Evolutionary conservation across 495 filamentous ascomycete genomes (phyloP).

Genomic region (Penicillium herquei): DNA sequence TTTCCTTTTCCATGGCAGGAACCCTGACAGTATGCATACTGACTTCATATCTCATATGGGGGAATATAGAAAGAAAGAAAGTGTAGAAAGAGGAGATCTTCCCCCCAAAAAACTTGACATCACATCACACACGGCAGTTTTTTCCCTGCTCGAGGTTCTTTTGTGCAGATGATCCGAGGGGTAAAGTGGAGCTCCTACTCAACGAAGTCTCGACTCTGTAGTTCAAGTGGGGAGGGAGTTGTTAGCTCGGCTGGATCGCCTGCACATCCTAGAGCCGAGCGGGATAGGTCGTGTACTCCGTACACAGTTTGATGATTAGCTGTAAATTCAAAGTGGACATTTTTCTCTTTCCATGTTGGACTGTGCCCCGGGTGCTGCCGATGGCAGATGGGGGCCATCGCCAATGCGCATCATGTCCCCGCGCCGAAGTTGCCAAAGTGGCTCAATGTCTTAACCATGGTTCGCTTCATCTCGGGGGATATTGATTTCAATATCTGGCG

Average conservation of each 20-base stretch:
- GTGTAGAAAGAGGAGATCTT: not conserved
- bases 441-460: constrained; percentile 12
- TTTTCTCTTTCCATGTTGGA: not conserved
- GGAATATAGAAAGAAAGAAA: not conserved
- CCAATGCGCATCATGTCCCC: constrained; percentile 13
- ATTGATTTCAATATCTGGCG: not conserved
- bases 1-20: no score
- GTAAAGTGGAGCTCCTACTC: constrained; percentile 2
- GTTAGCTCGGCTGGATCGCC: constrained; percentile 1
- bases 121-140: not conserved
- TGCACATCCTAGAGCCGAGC: constrained; percentile 2
- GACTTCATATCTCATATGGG: not conserved
- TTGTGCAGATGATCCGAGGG: constrained; percentile 2
- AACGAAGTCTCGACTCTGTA: constrained; percentile 2
- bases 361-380: constrained; percentile 16
- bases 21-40: no score
- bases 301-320: not conserved
- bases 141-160: not conserved
- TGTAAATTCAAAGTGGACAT: constrained; percentile 4
- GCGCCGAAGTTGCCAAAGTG: constrained; percentile 5
- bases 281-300: not conserved
- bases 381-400: constrained; percentile 5
- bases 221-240: constrained; percentile 1
- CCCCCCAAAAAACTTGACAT: not conserved
- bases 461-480: constrained; percentile 13